Conservation (phyloP, 192 early-diverging fungal genomes). For the Globomyces pollinis-pini region DNA sequence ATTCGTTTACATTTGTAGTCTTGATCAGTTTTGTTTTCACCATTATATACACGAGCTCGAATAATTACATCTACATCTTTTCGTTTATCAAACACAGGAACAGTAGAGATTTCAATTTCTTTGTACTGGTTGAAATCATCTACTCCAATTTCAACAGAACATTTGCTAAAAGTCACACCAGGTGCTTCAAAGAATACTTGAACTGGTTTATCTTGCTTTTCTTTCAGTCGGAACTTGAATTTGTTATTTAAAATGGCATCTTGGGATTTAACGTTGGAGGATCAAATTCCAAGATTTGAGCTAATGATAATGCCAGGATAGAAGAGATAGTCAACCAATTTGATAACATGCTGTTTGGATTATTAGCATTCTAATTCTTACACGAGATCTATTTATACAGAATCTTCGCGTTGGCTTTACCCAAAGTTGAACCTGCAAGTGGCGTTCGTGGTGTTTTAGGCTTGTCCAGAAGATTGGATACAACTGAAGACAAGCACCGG, state of each 20-base stretch:
- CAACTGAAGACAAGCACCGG: no score
- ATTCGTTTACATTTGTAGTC: not conserved
- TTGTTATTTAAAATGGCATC: not conserved
- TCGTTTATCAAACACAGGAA: not conserved
- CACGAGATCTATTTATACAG: no score
- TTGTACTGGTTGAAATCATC: not conserved
- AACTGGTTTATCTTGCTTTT: not conserved
- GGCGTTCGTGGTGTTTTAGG: no score
- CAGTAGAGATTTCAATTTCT: not conserved
- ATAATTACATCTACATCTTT: not conserved
- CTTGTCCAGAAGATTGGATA: no score
- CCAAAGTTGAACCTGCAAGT: no score
- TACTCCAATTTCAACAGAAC: not conserved
- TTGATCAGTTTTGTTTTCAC: not conserved
- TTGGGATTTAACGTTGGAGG: not conserved
- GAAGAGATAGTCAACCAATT: no score
- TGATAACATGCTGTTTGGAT: no score
- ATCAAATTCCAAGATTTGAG: not conserved
- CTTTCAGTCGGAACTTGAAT: not conserved
- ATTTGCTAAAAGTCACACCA: not conserved
- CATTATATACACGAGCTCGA: not conserved
- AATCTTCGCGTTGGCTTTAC: no score
- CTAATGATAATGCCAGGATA: no score
- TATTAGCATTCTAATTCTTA: no score
- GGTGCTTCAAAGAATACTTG: not conserved